Base-by-base conservation (phyloP, 2,329 filamentous ascomycete species). In the Kalmusia sp. region DNA sequence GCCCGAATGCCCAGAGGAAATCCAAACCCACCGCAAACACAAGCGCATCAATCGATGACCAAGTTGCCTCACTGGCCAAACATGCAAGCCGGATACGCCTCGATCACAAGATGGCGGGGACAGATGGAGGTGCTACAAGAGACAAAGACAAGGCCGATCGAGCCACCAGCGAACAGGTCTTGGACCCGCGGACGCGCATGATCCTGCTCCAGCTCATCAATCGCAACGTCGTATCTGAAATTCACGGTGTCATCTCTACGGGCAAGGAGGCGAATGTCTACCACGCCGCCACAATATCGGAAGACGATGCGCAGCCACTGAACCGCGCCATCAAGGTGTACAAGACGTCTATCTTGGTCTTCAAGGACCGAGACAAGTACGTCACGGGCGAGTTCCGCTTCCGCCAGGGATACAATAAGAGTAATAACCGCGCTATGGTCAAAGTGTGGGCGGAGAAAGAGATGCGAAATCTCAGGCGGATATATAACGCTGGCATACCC, bases 181-280 rank as follows among this genome's bases (percentile, higher is more conserved):
- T 99, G 56, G 95, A 99, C 76, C 91, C 92, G 58, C 85, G 92
- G 49, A 99, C 95, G 12, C 89, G 93, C 62, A 96, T 97, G 91
- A 93, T 99, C 56, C 80, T 99, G 49, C 82, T 97, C 60, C 92
- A 97, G 78, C 92, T 99, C 84, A 93, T 98, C 79, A 97, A 98
- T 75, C 87, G 92, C 28, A 89, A 92, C 55, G 82, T 93, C 58
- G 87, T 99, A 44, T 91, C 89, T 52, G 93, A 97, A 75, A 88
- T 99, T 46, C 92, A 99, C 72, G 95, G 96, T 40, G 95, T 95
- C 71, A 84, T 99, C 64, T 96, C 92, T 56, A 99, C 95, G 0
- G 95, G 95, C 51, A 99, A 99, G 74, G 95, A 99, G 76, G 95
- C 95, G 55, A 99, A 99, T 73, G 95, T 99, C 22, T 99, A 99